Base-by-base conservation (phyloP, 2,329 filamentous ascomycete genomes). In the Calonectria leucothoes region DNA sequence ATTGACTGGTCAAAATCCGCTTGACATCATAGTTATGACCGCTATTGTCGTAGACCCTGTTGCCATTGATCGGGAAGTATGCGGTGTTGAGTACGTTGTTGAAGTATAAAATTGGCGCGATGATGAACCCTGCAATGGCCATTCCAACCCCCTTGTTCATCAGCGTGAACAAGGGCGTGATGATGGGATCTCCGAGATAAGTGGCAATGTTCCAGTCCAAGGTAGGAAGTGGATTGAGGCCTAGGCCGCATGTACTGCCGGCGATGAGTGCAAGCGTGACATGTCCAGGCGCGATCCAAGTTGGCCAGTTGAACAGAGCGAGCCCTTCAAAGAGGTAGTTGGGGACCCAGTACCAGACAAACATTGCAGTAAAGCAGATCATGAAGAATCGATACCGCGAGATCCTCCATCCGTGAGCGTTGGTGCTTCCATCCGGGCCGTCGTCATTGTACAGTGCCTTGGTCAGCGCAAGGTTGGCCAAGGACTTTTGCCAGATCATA, bases 41-140 rank as follows among this genome's bases (percentile, higher is more conserved):
- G 0, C 87, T 90, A 71, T 92, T 92, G 81, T 92, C 90, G 72
- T 89, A 92, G 0, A 87, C 87, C 57, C 87, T 84, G 27, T 89
- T 88, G 14, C 87, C 87, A 37, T 90, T 87, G 69, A 92, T 85
- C 0, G 91, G 90, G 20, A 92, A 80, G 71, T 91, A 91, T 3
- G 89, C 87, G 0, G 88, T 85, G 74, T 88, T 85, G 81, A 86
- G 83, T 0, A 85, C 83, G 27, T 88, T 88, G 0, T 83, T 84
- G 73, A 88, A 89, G 57, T 87, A 86, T 33, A 89, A 55, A 8
- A 81, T 51, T n/a, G 91, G 85, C 75, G 87, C 88, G 15, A 89
- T 69, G 3, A 91, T 78, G 71, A 91, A 86, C 2, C 89, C 90
- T 25, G 88, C 86, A 23, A 91, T 72, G 2, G 90, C 91, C 80